Conservation (phyloP, 139 green algal species). For the Chlorella ohadii region DNA sequence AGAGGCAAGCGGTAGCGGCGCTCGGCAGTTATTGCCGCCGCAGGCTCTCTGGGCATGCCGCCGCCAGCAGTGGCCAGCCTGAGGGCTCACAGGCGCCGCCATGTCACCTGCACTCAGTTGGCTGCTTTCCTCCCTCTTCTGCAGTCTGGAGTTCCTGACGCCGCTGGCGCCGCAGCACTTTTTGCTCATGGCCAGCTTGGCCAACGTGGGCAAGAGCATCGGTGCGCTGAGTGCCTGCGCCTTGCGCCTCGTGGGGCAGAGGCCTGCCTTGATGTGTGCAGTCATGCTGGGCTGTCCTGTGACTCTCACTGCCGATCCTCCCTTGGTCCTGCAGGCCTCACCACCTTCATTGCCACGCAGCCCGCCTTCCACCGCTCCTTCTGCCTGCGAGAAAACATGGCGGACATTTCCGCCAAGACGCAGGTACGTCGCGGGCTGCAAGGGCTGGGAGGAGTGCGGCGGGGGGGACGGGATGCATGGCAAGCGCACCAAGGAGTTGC, state of each 20-base stretch:
- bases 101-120: background rate
- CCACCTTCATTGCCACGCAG: slow-evolving; percentile 89
- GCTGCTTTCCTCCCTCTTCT: background rate
- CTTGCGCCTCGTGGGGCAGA: no score
- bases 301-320: background rate
- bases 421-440: slow-evolving; percentile 52
- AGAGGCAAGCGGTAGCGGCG: no score
- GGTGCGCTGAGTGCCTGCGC: slow-evolving; percentile 26
- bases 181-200: slow-evolving; percentile 81
- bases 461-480: no score
- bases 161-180: slow-evolving; percentile 80
- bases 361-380: slow-evolving; percentile 87
- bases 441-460: no score
- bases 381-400: slow-evolving; percentile 87
- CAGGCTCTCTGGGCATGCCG: no score
- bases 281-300: no score
- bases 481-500: no score
- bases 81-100: no score
- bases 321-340: slow-evolving; percentile 70
- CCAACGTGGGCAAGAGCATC: slow-evolving; percentile 88
- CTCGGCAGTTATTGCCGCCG: no score
- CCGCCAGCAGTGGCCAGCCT: no score
- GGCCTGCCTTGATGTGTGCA: no score
- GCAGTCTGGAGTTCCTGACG: slow-evolving; percentile 88
- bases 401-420: slow-evolving; percentile 92